phyloP scores from a whole-genome alignment of 768 basidiomycete species.

The Phylloporus sp. region DNA sequence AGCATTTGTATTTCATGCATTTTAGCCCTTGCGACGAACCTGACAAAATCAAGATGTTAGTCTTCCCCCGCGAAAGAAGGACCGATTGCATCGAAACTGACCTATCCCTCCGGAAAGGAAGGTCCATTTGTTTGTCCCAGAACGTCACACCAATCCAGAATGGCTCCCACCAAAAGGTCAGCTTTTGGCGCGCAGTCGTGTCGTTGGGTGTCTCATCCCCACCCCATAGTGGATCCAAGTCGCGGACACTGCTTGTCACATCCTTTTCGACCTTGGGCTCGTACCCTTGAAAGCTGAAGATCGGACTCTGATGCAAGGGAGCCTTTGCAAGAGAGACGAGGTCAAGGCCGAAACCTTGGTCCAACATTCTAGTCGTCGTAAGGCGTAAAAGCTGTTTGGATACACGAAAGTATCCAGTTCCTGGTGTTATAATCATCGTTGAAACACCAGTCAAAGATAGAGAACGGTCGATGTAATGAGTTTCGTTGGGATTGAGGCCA shows the following conservation, averaged over 20 bases:
- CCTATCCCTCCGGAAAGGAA: slow-evolving; percentile 79
- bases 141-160: slow-evolving; percentile 81
- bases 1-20: slow-evolving; percentile 98
- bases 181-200: slow-evolving; percentile 39
- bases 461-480: slow-evolving; percentile 93
- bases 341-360: slow-evolving; percentile 89
- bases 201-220: slow-evolving; percentile 48
- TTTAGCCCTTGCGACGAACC: slow-evolving; percentile 91
- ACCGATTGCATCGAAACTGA: slow-evolving; percentile 24
- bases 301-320: slow-evolving; percentile 88
- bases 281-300: slow-evolving; percentile 80
- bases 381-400: slow-evolving; percentile 85
- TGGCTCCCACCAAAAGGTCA: slow-evolving; percentile 85
- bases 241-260: slow-evolving; percentile 42
- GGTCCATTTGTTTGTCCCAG: slow-evolving; percentile 85
- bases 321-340: slow-evolving; percentile 86
- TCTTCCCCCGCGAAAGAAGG: not conserved
- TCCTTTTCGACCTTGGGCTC: slow-evolving; percentile 55
- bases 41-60: slow-evolving; percentile 28
- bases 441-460: slow-evolving; percentile 82
- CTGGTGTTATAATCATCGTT: slow-evolving; percentile 86
- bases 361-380: slow-evolving; percentile 90
- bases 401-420: slow-evolving; percentile 90
- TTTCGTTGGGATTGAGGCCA: slow-evolving; percentile 87
- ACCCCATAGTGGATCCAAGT: slow-evolving; percentile 73